A percentile compares a stretch with the other conserved stretches of the same genome.
phyloP scores from a whole-genome alignment of 1,284 basidiomycete species.

The Stereum hirsutum region DNA sequence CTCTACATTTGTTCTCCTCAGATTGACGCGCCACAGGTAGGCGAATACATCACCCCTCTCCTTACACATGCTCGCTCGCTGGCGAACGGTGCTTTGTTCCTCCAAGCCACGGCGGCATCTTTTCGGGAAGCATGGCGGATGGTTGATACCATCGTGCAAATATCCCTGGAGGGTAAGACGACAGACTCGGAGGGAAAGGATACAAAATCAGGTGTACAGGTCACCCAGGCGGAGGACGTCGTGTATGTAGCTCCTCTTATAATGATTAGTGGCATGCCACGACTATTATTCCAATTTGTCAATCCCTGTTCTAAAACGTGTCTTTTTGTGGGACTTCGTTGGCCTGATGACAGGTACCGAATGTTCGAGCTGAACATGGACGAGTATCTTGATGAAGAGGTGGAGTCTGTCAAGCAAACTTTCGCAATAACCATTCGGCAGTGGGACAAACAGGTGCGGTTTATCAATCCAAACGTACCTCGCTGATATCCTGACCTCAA shows the following conservation, averaged over 20 bases:
- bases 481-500: neutral
- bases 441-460: conserved; percentile 67
- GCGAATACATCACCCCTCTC: conserved; percentile 79
- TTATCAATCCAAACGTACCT: conserved; percentile 6
- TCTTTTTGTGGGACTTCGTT: neutral
- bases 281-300: too few relatives aligned
- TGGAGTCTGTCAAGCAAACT: conserved; percentile 68
- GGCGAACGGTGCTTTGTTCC: conserved; percentile 57
- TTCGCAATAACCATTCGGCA: conserved; percentile 71
- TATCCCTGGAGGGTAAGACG: conserved; percentile 26
- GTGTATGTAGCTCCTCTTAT: too few relatives aligned
- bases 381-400: conserved; percentile 92
- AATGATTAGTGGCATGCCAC: too few relatives aligned
- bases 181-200: too few relatives aligned
- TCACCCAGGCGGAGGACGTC: conserved; percentile 65
- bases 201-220: conserved; percentile 17
- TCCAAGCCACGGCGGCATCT: conserved; percentile 82
- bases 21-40: conserved; percentile 40
- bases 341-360: conserved; percentile 46
- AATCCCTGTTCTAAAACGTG: conserved; percentile 2
- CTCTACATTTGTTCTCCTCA: conserved; percentile 5
- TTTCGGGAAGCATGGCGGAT: conserved; percentile 86
- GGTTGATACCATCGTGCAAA: conserved; percentile 65
- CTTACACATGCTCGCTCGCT: conserved; percentile 73
- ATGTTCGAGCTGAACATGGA: conserved; percentile 97